Percentiles rank a stretch among this genome's conserved stretches.
Evolutionary conservation across 2,329 filamentous ascomycete species (phyloP).

Genomic region (Periconia sp.): DNA sequence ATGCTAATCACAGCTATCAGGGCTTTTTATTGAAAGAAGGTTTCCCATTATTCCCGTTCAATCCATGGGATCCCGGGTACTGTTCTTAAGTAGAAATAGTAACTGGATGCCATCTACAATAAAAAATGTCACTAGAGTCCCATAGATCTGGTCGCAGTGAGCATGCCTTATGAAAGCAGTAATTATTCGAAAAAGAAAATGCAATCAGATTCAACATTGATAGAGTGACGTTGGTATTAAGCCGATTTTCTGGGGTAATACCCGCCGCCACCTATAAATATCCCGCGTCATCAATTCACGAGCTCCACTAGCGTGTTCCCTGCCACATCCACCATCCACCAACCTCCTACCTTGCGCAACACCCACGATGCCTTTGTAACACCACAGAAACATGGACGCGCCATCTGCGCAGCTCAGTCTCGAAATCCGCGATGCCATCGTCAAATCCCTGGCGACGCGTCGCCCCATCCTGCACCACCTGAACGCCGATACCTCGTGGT

Average conservation of each 20-base stretch:
- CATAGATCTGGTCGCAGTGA: no score
- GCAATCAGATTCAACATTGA: no score
- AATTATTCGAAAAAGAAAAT: no score
- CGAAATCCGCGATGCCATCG: constrained; percentile 46
- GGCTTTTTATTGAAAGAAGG: no score
- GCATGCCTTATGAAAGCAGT: no score
- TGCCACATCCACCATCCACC: constrained; percentile 1
- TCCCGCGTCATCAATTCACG: constrained; percentile 11
- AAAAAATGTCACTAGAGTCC: no score
- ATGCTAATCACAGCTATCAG: no score
- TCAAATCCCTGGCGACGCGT: constrained; percentile 43
- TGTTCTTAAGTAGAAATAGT: no score
- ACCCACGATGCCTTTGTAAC: constrained; percentile 24
- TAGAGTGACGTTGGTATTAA: no score
- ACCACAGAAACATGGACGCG: constrained; percentile 30
- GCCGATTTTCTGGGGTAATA: not conserved
- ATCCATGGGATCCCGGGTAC: no score
- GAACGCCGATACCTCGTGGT: constrained; percentile 68
- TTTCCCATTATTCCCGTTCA: no score
- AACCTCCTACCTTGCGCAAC: not conserved
- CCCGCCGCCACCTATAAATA: not conserved
- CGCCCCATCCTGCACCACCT: constrained; percentile 64
- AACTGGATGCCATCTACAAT: no score
- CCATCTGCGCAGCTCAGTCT: constrained; percentile 45
- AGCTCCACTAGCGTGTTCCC: constrained; percentile 1